Evolutionary conservation across 2,329 filamentous ascomycete genomes (phyloP).

Genomic region (Ophiocordyceps australis): DNA sequence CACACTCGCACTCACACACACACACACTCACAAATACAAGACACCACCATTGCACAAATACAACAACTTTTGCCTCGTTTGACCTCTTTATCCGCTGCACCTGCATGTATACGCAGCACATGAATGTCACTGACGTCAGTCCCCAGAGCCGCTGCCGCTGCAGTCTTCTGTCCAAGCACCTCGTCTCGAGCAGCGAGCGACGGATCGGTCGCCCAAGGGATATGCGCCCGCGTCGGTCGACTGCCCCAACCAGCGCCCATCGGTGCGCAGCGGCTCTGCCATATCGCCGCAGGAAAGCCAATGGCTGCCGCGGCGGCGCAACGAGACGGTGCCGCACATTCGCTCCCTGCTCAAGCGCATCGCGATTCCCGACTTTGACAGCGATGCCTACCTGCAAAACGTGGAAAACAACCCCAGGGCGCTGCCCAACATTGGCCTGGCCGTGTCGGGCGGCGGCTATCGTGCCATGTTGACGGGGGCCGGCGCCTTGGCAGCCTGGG

Average conservation of each 20-base stretch:
- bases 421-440: constrained; percentile 48
- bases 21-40: too few relatives aligned
- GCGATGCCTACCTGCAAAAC: constrained; percentile 44
- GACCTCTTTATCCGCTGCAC: too few relatives aligned
- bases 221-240: constrained; percentile 53
- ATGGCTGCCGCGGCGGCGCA: constrained; percentile 57
- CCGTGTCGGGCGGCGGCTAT: constrained; percentile 72
- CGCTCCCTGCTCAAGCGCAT: constrained; percentile 51
- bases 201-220: constrained; percentile 21
- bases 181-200: too few relatives aligned
- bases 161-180: too few relatives aligned
- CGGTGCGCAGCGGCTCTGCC: constrained; percentile 39
- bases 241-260: constrained; percentile 54
- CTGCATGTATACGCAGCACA: too few relatives aligned
- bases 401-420: constrained; percentile 12
- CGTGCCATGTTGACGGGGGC: constrained; percentile 73
- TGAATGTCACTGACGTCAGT: too few relatives aligned
- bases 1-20: too few relatives aligned
- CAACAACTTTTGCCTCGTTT: too few relatives aligned
- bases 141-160: too few relatives aligned
- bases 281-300: constrained; percentile 52
- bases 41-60: too few relatives aligned
- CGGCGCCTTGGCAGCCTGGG: constrained; percentile 63
- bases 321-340: constrained; percentile 60
- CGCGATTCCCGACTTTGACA: constrained; percentile 64